phyloP scores from a whole-genome alignment of 2,329 filamentous ascomycete genomes.

The Drechslerella stenobrocha region DNA sequence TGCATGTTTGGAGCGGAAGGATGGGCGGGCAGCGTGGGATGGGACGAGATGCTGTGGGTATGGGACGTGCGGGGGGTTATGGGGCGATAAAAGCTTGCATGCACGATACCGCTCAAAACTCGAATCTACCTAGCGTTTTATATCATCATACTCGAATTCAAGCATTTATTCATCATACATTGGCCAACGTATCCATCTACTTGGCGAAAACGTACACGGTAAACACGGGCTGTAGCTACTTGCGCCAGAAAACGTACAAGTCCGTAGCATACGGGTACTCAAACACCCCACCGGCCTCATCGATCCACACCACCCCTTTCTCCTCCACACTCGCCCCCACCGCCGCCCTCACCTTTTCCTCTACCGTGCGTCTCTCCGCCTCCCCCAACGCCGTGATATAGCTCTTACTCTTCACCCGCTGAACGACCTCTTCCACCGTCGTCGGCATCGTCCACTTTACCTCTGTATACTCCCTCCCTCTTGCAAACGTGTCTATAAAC shows the following conservation, averaged over 20 bases:
- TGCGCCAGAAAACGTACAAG: constrained; percentile 34
- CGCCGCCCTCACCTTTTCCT: constrained; percentile 15
- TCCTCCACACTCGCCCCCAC: constrained; percentile 7
- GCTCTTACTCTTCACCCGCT: constrained; percentile 38
- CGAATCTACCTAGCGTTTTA: too few species aligned
- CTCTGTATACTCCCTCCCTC: constrained; percentile 8
- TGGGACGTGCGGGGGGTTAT: constrained; percentile 82
- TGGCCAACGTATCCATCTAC: too few species aligned
- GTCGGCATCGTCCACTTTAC: constrained; percentile 21
- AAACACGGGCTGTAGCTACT: constrained; percentile 20
- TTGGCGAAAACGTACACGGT: too few species aligned
- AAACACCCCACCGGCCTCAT: constrained; percentile 32
- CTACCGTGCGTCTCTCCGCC: constrained; percentile 12
- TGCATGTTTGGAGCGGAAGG: constrained; percentile 93
- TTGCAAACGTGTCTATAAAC: constrained; percentile 18
- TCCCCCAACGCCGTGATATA: constrained; percentile 37
- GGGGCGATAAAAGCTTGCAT: constrained; percentile 53
- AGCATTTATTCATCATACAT: too few species aligned
- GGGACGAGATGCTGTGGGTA: constrained; percentile 87
- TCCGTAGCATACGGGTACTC: constrained; percentile 44
- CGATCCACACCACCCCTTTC: constrained; percentile 42
- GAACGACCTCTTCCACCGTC: constrained; percentile 27
- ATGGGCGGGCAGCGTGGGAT: constrained; percentile 91
- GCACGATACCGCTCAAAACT: too few species aligned
- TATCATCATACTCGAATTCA: too few species aligned